A percentile compares a stretch with the other conserved stretches of the same genome.
Conservation (phyloP, 2,329 filamentous ascomycete species). For the Cordyceps farinosa region DNA sequence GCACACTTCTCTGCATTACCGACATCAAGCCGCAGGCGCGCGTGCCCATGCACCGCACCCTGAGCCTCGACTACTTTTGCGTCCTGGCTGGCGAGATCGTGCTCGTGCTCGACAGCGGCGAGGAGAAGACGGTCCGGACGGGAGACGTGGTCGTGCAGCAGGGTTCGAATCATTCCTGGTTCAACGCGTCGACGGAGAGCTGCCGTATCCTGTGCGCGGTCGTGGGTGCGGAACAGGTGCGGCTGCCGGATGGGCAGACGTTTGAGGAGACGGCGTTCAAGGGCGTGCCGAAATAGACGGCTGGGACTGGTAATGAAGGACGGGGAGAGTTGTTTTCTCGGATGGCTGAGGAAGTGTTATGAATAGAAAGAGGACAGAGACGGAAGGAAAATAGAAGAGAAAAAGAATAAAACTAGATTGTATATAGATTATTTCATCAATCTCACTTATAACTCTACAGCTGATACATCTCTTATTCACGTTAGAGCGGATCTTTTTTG, state of each 20-base stretch:
- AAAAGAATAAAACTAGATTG: too few relatives aligned
- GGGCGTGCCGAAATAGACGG: constrained; percentile 4
- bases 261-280: constrained; percentile 33
- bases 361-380: too few relatives aligned
- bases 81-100: constrained; percentile 39
- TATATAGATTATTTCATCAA: too few relatives aligned
- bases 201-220: constrained; percentile 40
- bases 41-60: constrained; percentile 41
- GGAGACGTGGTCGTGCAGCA: constrained; percentile 41
- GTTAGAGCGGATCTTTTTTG: too few relatives aligned
- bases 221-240: constrained; percentile 39
- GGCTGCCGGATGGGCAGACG: constrained; percentile 33
- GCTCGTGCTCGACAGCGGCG: constrained; percentile 38
- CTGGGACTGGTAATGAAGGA: too few relatives aligned
- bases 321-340: too few relatives aligned
- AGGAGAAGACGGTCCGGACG: constrained; percentile 33
- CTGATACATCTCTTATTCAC: too few relatives aligned
- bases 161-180: constrained; percentile 44
- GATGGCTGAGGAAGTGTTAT: background rate
- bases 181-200: constrained; percentile 35
- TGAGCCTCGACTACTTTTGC: constrained; percentile 38
- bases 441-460: too few relatives aligned
- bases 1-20: constrained; percentile 33
- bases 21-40: constrained; percentile 29
- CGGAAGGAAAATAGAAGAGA: too few relatives aligned